Conservation (phyloP, 2,329 filamentous ascomycete genomes). For the Penicillium sp. region DNA sequence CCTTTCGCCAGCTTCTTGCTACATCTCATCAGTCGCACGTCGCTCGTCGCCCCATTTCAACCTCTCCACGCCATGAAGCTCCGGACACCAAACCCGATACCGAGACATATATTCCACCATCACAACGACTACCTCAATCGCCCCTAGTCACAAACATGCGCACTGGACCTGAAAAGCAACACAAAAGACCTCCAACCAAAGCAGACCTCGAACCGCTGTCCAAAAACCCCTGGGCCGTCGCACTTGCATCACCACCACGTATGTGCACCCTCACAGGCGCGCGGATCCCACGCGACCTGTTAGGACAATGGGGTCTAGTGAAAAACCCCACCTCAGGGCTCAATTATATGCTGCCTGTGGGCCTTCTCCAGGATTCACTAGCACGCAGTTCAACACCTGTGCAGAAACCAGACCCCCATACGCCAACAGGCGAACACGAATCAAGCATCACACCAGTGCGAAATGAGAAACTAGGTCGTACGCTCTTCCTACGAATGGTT, state of each 20-base stretch:
- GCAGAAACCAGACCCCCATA: background rate
- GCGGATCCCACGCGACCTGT: constrained; percentile 33
- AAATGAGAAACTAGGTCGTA: background rate
- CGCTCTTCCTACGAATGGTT: constrained; percentile 28
- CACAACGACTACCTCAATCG: constrained; percentile 37
- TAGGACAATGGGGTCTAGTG: constrained; percentile 39
- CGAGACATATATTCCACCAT: constrained; percentile 19
- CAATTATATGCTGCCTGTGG: constrained; percentile 36
- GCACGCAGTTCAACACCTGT: background rate
- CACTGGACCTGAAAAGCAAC: constrained; percentile 16
- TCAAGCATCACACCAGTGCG: background rate
- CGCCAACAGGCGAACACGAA: background rate
- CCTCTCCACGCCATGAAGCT: constrained; percentile 7
- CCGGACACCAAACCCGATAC: background rate
- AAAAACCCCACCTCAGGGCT: constrained; percentile 25
- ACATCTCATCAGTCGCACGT: background rate
- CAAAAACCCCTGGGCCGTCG: constrained; percentile 42
- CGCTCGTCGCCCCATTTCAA: constrained; percentile 15
- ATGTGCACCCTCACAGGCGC: constrained; percentile 33
- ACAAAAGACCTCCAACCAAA: constrained; percentile 25
- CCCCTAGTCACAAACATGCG: constrained; percentile 30
- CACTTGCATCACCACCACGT: constrained; percentile 38
- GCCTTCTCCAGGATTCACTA: constrained; percentile 32
- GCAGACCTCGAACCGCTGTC: constrained; percentile 29
- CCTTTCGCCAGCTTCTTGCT: constrained; percentile 23